These are phyloP conservation scores for Acer yangbiense DNA, from an alignment of 345 rosid species.

Conservation along the genomic window DNA sequence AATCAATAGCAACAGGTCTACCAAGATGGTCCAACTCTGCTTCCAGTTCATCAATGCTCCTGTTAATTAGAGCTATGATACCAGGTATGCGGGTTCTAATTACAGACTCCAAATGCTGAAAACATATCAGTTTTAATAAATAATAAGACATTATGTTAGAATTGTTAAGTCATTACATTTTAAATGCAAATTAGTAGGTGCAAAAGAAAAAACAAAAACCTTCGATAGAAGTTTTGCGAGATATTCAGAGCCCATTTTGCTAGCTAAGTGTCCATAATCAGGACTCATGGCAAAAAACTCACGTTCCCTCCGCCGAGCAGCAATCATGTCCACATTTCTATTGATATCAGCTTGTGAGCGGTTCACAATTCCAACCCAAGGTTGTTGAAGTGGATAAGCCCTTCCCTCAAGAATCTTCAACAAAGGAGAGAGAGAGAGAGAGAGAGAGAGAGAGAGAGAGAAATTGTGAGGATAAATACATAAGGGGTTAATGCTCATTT, in stretches of 20 bases:
- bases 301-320: slow-evolving; percentile 65
- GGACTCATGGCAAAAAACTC: slow-evolving; percentile 70
- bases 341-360: slow-evolving; percentile 80
- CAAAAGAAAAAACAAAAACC: slow-evolving; percentile 32
- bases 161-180: neutral
- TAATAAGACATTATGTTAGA: slow-evolving; percentile 1
- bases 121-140: slow-evolving; percentile 12
- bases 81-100: slow-evolving; percentile 69
- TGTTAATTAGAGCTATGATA: slow-evolving; percentile 60
- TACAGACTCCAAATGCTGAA: slow-evolving; percentile 68
- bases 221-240: slow-evolving; percentile 78
- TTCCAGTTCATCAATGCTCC: slow-evolving; percentile 74
- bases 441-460: neutral
- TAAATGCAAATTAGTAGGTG: neutral
- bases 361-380: slow-evolving; percentile 81
- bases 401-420: slow-evolving; percentile 74
- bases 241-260: slow-evolving; percentile 77
- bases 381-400: slow-evolving; percentile 59
- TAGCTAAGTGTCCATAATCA: slow-evolving; percentile 65
- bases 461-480: neutral
- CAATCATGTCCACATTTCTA: slow-evolving; percentile 66
- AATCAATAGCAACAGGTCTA: slow-evolving; percentile 65
- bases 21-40: slow-evolving; percentile 73
- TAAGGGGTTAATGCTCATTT: neutral
- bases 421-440: neutral